A percentile compares a stretch with the other conserved stretches of the same genome.
phyloP scores from a whole-genome alignment of 306 rosid species.

The Pyrus pyrifolia region DNA sequence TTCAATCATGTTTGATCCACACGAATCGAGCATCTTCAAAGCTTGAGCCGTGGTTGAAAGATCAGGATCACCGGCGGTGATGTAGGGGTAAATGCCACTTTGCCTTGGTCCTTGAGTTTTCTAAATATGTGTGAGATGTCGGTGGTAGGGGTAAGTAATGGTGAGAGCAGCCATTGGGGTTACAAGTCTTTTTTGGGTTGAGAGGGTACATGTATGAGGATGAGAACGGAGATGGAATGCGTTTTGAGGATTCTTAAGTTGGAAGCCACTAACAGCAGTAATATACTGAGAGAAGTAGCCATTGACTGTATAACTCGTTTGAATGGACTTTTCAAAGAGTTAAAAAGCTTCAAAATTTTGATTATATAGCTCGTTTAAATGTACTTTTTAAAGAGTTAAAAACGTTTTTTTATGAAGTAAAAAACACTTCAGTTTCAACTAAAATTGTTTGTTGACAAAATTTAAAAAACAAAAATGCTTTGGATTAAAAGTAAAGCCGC shows the following conservation, averaged over 20 bases:
- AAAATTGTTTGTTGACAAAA: no score
- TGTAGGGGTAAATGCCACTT: slow-evolving; percentile 83
- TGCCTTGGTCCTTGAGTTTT: slow-evolving; percentile 47
- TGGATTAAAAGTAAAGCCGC: no score
- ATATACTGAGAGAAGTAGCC: not conserved
- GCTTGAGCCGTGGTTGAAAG: slow-evolving; percentile 87
- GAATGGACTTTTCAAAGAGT: no score
- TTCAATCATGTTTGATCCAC: slow-evolving; percentile 31
- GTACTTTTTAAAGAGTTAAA: no score
- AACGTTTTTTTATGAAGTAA: no score
- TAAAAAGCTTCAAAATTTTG: no score
- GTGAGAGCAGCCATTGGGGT: slow-evolving; percentile 38
- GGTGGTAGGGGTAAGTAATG: slow-evolving; percentile 20
- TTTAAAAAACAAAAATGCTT: no score
- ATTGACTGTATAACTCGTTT: not conserved
- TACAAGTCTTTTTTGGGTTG: not conserved
- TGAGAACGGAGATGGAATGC: not conserved
- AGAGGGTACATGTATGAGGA: not conserved
- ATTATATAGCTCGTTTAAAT: not conserved
- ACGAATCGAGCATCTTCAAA: slow-evolving; percentile 71
- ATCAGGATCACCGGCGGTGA: slow-evolving; percentile 90
- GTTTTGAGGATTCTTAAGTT: not conserved
- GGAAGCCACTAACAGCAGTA: not conserved
- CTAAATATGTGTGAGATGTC: slow-evolving; percentile 69
- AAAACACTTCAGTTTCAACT: no score